Base-by-base conservation (phyloP, 169 alveolate species). In the Plasmodium yoelii region DNA sequence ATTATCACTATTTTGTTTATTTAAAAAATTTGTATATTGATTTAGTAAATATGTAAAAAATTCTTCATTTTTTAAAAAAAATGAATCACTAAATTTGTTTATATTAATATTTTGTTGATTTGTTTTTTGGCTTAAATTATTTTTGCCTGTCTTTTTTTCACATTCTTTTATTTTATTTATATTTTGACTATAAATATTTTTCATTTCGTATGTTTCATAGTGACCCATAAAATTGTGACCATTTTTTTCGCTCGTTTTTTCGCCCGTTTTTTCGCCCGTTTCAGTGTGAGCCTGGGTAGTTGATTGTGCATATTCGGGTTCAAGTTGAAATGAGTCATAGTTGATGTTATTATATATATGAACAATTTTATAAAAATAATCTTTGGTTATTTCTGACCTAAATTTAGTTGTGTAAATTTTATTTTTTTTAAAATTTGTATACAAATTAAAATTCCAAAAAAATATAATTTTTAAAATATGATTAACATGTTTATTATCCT, bases 391-490 rank as follows among this genome's bases (percentile, higher is more conserved):
- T 86, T 86, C 91, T 6, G 39, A 34, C 46, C 55, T 64, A 86
- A 69, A 86, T 46, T 47, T 69, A 24, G 24, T 69, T 24, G 71
- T 18, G 39, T 86, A 86, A 10, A 70, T 86, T 57, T 86, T 70
- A 49, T 68, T 86, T 60, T 86, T 86, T 70, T 56, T 68, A 70
- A 86, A 86, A 59, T 59, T 86, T 71, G 69, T 86, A 53, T 86
- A 86, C 60, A 86, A 28, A 47, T 70, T 59, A 56, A 86, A 86
- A 86, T 86, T 86, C 91, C 91, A 86, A 64, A 57, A 86, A 53
- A 86, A 64, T 19, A 86, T 57, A 51, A 86, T 86, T 86, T 70
- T 86, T 42, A 86, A 86, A 56, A 86, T 70, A 64, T 46, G 69
- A 72, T 86, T 46, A 26, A 70, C 24, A 72, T 86, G 91, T 13